Base-by-base conservation (phyloP, 1,284 basidiomycete species). In the Fomitopsis betulina region DNA sequence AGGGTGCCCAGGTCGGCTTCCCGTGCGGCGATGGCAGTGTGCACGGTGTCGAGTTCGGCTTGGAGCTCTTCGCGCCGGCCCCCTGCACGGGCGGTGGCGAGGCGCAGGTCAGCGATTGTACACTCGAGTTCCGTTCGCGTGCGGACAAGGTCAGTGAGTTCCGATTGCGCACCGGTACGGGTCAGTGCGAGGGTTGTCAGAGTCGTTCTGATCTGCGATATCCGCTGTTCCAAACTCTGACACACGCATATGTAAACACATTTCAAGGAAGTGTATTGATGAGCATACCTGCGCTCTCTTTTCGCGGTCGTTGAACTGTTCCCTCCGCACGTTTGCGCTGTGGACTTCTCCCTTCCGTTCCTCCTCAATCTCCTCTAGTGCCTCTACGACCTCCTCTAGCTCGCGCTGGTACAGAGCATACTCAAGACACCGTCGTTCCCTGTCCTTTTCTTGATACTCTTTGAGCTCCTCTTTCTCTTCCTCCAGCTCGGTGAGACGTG, bases 401-500 rank as follows among this genome's bases (percentile, higher is more conserved):
- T 99, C 96, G 38, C 92, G 82, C 65, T 94, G 91, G 74, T 97
- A 94, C 59, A 99, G 75, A 1, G 94, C 92, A 71, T 99, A 99
- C 71, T 99, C 97, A 65, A 99, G 79, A 73, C 95, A 98, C 30
- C 96, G 81, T 51, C 96, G 81, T 62, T 98, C 94, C 70, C 93
- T 91, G 71, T 99, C 97, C 71, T 95, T 95, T 63, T 91, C 87
- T 71, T 98, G 94, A 70, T 94, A 99, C 72, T 98, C 94, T 69
- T 95, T 95, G 55, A 99, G 76, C 73, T 99, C 97, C 63, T 96
- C 92, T 73, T 98, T 98, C 74, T 99, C 97, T 66, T 95, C 92
- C 69, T 98, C 96, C 5, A 99, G 86, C 74, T 99, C 97, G 5
- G 80, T 76, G 54, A 99, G 76, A 2, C 96, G 87, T 10, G 90